Evolutionary conservation across 2,329 filamentous ascomycete species (phyloP), one percentile per base, ranked within the genome.

Genomic region (Colletotrichum costaricense): DNA sequence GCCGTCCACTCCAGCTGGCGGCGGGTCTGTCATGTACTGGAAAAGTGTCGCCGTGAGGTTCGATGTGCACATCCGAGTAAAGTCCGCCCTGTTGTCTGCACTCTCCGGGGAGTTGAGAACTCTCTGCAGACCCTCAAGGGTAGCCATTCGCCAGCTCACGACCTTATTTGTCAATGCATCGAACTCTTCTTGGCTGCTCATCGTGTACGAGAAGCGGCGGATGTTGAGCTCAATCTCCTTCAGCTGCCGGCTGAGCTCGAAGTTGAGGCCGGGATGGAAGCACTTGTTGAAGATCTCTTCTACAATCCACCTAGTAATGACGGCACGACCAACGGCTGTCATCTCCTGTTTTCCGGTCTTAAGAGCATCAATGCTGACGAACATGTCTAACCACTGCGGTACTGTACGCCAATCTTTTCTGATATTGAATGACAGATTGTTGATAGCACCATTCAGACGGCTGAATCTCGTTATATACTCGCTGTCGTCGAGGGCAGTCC

Each of bases 271-370:
- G 0, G 97, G 97, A 80, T 99, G 97, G 84, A 99, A 98, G 82
- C 93, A 95, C 67, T 93, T 92, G 81, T 97, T 92, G 81, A 98
- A 97, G 56, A 98, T 90, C 79, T 97, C 94, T 59, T 98, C 94
- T 28, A 96, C 92, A 6, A 99, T 85, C 95, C 96, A 99, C 73
- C 92, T 91, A 33, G 94, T 94, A 77, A 99, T 95, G 76, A 95
- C 91, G 14, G 96, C 95, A 67, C 96, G 91, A 19, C 97, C 97
- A 28, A 97, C 93, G 5, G 95, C 95, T 7, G 95, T 98, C 97
- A 99, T 99, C 83, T 99, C 97, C 82, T 98, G 95, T 80, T 95
- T 97, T 74, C 95, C 97, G 11, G 93, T 95, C 78, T 92, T 90
- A 67, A 97, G 88, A 1, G 95, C 96, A 78, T 97, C 95, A 65